Evolutionary conservation across 192 early-diverging fungal genomes (phyloP).

Genomic region (Backusella luteola): DNA sequence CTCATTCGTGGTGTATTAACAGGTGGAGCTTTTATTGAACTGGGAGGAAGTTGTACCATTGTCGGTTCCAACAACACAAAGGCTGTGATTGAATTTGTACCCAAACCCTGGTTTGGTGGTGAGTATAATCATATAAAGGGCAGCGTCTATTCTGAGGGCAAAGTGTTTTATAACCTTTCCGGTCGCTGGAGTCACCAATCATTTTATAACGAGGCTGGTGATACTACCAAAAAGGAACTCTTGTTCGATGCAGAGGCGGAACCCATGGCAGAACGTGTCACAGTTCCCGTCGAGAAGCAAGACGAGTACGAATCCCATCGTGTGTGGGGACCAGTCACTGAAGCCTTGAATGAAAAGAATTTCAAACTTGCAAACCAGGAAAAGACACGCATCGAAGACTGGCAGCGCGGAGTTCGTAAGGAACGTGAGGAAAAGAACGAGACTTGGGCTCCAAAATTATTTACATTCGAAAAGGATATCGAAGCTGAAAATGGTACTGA

Average conservation of each 20-base stretch:
- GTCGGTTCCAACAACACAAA: slow-evolving; percentile 49
- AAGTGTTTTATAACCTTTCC: slow-evolving; percentile 24
- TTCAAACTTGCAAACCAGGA: slow-evolving; percentile 63
- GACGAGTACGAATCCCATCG: slow-evolving; percentile 62
- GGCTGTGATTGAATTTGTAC: slow-evolving; percentile 56
- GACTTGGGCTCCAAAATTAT: slow-evolving; percentile 33
- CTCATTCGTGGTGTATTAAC: slow-evolving; percentile 61
- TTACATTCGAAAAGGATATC: slow-evolving; percentile 26
- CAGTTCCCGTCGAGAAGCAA: slow-evolving; percentile 59
- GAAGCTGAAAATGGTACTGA: not conserved
- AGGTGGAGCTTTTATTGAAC: slow-evolving; percentile 62
- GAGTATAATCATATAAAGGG: slow-evolving; percentile 54
- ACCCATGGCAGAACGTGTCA: slow-evolving; percentile 57
- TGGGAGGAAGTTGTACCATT: slow-evolving; percentile 59
- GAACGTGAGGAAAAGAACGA: slow-evolving; percentile 53
- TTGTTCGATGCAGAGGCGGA: slow-evolving; percentile 66
- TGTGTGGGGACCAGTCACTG: slow-evolving; percentile 65
- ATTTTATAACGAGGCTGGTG: slow-evolving; percentile 22
- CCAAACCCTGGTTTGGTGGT: slow-evolving; percentile 67
- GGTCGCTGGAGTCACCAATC: slow-evolving; percentile 40
- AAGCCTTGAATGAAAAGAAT: slow-evolving; percentile 63
- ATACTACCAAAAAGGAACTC: slow-evolving; percentile 41
- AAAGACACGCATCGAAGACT: slow-evolving; percentile 70
- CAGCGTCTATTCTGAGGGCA: slow-evolving; percentile 17
- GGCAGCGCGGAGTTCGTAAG: slow-evolving; percentile 61